Conservation (phyloP, 2,329 filamentous ascomycete genomes). For the Aureobasidium sp. region DNA sequence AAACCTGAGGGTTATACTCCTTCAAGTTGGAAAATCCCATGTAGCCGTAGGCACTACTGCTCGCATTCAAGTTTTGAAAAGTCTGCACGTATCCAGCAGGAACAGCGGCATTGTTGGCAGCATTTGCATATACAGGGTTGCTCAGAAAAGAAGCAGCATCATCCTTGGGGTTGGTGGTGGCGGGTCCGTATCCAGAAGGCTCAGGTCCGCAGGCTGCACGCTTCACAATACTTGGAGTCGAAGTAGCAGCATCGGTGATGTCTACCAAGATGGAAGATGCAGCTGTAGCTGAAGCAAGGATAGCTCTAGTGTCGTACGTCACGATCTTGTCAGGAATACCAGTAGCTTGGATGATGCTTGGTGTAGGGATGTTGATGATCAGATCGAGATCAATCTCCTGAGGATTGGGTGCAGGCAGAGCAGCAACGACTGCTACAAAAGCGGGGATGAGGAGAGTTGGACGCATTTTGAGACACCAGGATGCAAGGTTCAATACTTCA, state of each 20-base stretch:
- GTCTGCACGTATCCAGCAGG: constrained; percentile 20
- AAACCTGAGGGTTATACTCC: constrained; percentile 13
- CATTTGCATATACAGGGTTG: constrained; percentile 18
- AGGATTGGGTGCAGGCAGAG: neutral
- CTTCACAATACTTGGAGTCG: neutral
- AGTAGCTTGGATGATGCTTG: constrained; percentile 16
- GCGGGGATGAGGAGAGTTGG: neutral
- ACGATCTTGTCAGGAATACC: constrained; percentile 19
- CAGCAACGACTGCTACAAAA: neutral
- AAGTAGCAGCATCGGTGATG: constrained; percentile 16
- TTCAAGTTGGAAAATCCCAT: constrained; percentile 20
- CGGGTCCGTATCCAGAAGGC: neutral
- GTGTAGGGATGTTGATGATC: constrained; percentile 6
- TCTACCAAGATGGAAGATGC: constrained; percentile 19
- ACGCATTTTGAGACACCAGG: neutral
- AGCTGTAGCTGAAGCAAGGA: constrained; percentile 19
- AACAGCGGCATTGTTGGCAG: constrained; percentile 18
- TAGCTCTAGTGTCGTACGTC: constrained; percentile 19
- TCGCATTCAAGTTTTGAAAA: constrained; percentile 19
- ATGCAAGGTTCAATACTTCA: constrained; percentile 1
- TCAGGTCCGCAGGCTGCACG: constrained; percentile 3
- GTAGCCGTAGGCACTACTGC: constrained; percentile 19
- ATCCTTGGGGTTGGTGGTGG: constrained; percentile 22
- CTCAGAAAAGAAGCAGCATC: constrained; percentile 27
- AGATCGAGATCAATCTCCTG: constrained; percentile 13